phyloP scores from a whole-genome alignment of 768 basidiomycete genomes.

The Suillus weaverae region DNA sequence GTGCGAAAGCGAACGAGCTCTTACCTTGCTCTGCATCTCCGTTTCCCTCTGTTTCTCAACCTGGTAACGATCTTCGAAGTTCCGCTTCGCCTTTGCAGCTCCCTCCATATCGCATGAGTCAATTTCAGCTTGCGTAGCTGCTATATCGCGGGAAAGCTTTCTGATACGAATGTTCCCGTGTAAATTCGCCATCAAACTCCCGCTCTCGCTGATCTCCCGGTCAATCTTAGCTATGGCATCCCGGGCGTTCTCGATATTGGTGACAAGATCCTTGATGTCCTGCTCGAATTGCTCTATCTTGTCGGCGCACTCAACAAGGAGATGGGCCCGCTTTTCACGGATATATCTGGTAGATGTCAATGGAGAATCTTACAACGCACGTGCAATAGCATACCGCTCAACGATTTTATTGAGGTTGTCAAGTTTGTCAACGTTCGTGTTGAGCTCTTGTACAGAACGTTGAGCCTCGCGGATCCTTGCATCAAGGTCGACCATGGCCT shows the following conservation, averaged over 20 bases:
- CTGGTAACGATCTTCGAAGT: slow-evolving; percentile 80
- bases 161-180: slow-evolving; percentile 84
- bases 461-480: slow-evolving; percentile 54
- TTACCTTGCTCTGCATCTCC: slow-evolving; percentile 66
- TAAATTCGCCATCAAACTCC: slow-evolving; percentile 65
- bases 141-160: slow-evolving; percentile 65
- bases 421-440: slow-evolving; percentile 62
- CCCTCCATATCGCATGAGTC: slow-evolving; percentile 79
- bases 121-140: slow-evolving; percentile 66
- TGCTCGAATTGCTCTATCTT: slow-evolving; percentile 50
- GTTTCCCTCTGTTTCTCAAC: slow-evolving; percentile 72
- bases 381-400: slow-evolving; percentile 50
- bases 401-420: slow-evolving; percentile 58
- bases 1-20: slow-evolving; percentile 18
- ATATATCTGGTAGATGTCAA: slow-evolving; percentile 56
- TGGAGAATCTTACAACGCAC: background rate
- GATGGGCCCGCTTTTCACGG: slow-evolving; percentile 61
- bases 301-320: slow-evolving; percentile 58
- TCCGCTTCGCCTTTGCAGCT: slow-evolving; percentile 78
- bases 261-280: slow-evolving; percentile 42
- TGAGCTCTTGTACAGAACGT: slow-evolving; percentile 59
- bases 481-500: slow-evolving; percentile 49
- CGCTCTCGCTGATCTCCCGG: slow-evolving; percentile 77
- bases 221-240: slow-evolving; percentile 58
- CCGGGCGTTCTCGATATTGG: slow-evolving; percentile 42